Evolutionary conservation across 345 rosid species (phyloP), one percentile per base, ranked within the genome.

Genomic region (Jatropha curcas): DNA sequence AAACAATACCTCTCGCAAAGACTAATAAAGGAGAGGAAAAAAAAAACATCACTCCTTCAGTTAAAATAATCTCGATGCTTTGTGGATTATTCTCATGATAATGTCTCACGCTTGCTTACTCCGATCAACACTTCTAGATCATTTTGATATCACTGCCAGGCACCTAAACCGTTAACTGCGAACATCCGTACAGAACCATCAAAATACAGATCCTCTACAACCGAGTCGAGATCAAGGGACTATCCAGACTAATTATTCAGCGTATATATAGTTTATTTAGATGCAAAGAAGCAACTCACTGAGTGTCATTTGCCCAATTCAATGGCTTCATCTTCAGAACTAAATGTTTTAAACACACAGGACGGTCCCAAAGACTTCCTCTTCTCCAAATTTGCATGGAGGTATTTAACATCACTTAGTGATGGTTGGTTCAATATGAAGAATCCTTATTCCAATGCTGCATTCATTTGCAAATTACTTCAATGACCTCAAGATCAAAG

Each of bases 351-450:
- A n/a, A 39, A 90, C 90, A 75, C 97, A 93, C 1, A 96, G 83
- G 74, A 93, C 94, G 68, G 99, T 98, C 73, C 98, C 99, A 82
- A 96, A 96, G 55, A 96, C 97, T 85, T 96, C 99, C 73, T 95
- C 99, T n/a, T 78, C 92, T 93, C 99, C 99, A 96, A 55, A 96
- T 93, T 85, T 96, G 87, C 99, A 93, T 96, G 75, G 94, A 90
- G 65, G 89, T 89, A 33, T 86, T 85, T 70, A n/a, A 93, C 90
- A 78, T 93, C 86, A 56, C 87, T 84, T 27, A 93, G n/a, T 81
- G 71, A 96, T 80, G 22, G 95, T 85, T 78, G 99, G 97, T 78
- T 91, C 94, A 65, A 96, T 48, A 96, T 48, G 70, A 86, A 96
- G 82, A 79, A 93, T 53, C 98, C 75, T 86, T 93, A 46, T 82